These are phyloP conservation scores for Schoenoplectus triqueter DNA, from an alignment of 202 grass and related monocot species.

Conservation along the genomic window DNA sequence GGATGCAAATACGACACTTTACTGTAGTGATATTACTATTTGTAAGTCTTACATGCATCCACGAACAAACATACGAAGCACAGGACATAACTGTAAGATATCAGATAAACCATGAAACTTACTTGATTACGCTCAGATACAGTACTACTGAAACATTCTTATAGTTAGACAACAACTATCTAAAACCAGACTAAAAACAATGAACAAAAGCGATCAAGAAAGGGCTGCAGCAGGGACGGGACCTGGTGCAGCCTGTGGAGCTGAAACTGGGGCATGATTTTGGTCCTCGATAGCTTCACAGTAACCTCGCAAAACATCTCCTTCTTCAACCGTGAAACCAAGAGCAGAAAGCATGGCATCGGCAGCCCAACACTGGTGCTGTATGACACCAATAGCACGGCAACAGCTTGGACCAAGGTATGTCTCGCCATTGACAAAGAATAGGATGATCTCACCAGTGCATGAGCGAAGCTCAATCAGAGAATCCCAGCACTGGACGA, in stretches of 20 bases:
- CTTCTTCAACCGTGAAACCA: constrained; percentile 75
- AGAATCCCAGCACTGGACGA: constrained; percentile 69
- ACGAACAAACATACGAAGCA: not conserved
- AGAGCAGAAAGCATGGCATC: constrained; percentile 66
- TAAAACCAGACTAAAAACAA: constrained; percentile 18
- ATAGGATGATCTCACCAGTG: constrained; percentile 87
- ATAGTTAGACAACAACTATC: not conserved
- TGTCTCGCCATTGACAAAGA: constrained; percentile 80
- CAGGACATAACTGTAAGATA: not conserved
- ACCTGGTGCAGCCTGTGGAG: constrained; percentile 12
- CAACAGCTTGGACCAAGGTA: constrained; percentile 81
- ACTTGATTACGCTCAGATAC: not conserved
- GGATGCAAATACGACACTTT: no score
- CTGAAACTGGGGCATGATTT: not conserved
- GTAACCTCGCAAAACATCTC: constrained; percentile 76
- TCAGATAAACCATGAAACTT: constrained; percentile 6
- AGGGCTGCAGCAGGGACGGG: constrained; percentile 18
- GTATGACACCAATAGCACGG: constrained; percentile 70
- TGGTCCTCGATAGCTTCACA: constrained; percentile 49
- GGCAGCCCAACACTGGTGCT: constrained; percentile 78
- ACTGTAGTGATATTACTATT: not conserved
- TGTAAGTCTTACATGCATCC: constrained; percentile 14
- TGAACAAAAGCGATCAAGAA: constrained; percentile 23
- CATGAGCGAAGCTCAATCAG: constrained; percentile 77
- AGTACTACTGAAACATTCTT: constrained; percentile 22